Conservation (phyloP, 441 rosid genomes). For the Gossypium davidsonii region DNA sequence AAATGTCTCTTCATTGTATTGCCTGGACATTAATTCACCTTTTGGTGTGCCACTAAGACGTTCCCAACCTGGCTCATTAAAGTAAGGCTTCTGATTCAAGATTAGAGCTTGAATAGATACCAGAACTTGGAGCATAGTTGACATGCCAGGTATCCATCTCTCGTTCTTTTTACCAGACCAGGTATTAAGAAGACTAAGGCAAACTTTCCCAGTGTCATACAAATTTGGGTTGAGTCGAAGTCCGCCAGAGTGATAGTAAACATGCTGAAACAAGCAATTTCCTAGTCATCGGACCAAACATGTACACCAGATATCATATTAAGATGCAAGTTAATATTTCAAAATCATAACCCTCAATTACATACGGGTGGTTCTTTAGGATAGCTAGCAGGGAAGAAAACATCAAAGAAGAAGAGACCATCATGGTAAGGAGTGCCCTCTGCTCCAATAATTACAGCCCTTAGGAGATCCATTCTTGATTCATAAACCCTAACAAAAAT, state of each 20-base stretch:
- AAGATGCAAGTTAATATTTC: constrained; percentile 7
- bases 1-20: constrained; percentile 61
- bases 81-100: constrained; percentile 73
- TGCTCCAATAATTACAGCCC: constrained; percentile 95
- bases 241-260: constrained; percentile 73
- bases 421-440: constrained; percentile 96
- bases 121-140: constrained; percentile 81
- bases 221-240: constrained; percentile 82
- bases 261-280: constrained; percentile 39
- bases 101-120: constrained; percentile 89
- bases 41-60: constrained; percentile 26
- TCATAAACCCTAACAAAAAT: constrained; percentile 83
- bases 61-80: constrained; percentile 80
- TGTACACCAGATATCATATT: not conserved
- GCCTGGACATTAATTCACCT: constrained; percentile 46
- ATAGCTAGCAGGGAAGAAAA: constrained; percentile 66
- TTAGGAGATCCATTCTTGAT: constrained; percentile 85
- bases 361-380: constrained; percentile 78
- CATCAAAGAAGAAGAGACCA: constrained; percentile 87
- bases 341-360: constrained; percentile 12
- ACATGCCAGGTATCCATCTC: constrained; percentile 69
- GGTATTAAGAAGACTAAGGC: constrained; percentile 89
- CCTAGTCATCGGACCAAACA: constrained; percentile 18
- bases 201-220: constrained; percentile 68
- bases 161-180: constrained; percentile 69